Percentiles rank a stretch among this genome's conserved stretches.
Conservation (phyloP, 768 basidiomycete genomes). For the Tephrocybe sp. region DNA sequence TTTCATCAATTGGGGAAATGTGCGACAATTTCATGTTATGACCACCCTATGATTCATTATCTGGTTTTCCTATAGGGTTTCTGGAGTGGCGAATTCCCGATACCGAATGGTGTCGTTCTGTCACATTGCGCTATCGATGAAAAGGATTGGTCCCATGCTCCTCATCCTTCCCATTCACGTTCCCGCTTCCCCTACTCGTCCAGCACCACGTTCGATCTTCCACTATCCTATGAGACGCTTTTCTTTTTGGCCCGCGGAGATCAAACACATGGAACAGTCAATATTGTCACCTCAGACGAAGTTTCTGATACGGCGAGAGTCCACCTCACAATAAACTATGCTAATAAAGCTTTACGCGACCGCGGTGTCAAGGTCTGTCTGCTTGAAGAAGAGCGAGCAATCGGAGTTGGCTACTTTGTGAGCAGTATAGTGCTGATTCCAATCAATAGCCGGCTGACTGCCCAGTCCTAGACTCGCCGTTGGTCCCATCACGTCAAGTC, state of each 20-base stretch:
- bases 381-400: slow-evolving; percentile 23
- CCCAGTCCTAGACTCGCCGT: slow-evolving; percentile 10
- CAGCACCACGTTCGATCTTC: slow-evolving; percentile 18
- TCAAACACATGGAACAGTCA: slow-evolving; percentile 24
- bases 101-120: slow-evolving; percentile 16
- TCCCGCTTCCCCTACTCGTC: slow-evolving; percentile 14
- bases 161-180: background rate
- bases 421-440: too few species aligned
- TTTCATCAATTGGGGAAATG: slow-evolving; percentile 11
- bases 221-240: slow-evolving; percentile 23
- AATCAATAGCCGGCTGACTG: too few species aligned
- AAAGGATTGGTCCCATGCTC: slow-evolving; percentile 9
- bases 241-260: slow-evolving; percentile 29
- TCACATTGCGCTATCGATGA: slow-evolving; percentile 6
- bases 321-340: slow-evolving; percentile 25
- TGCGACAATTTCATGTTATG: background rate
- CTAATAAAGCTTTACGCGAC: slow-evolving; percentile 18
- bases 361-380: slow-evolving; percentile 28
- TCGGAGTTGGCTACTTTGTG: slow-evolving; percentile 38
- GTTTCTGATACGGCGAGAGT: slow-evolving; percentile 24
- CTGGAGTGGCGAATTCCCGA: slow-evolving; percentile 14
- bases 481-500: too few species aligned
- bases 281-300: slow-evolving; percentile 24
- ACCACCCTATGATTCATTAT: background rate
- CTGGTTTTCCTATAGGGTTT: slow-evolving; percentile 4